A percentile compares a stretch with the other conserved stretches of the same genome.
phyloP scores from a whole-genome alignment of 2,329 filamentous ascomycete species.

The Xylaria sp. region DNA sequence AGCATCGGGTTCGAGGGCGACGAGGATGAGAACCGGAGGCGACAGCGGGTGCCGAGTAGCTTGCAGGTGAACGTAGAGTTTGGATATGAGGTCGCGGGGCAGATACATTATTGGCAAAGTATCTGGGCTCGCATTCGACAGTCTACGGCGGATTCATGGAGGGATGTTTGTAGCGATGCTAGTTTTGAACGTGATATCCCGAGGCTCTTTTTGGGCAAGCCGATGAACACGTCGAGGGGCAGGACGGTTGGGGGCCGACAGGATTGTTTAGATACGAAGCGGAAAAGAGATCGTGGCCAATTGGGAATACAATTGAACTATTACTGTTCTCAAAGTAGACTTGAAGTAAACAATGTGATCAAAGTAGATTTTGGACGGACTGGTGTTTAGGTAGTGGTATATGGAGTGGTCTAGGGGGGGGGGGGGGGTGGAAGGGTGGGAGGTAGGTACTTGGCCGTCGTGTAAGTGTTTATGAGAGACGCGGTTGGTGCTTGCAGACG shows the following conservation, averaged over 20 bases:
- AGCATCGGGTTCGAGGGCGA: conserved; percentile 92
- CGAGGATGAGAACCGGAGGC: conserved; percentile 87
- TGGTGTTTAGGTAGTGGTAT: conserved; percentile 10
- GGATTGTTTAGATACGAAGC: neutral
- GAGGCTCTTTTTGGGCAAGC: neutral
- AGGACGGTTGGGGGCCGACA: neutral
- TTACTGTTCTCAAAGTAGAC: conserved; percentile 26
- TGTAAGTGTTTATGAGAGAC: conserved; percentile 34
- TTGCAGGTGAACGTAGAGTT: conserved; percentile 89
- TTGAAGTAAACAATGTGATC: conserved; percentile 17
- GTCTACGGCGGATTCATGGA: conserved; percentile 43
- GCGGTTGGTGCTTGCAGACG: conserved; percentile 30
- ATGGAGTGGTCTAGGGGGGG: conserved; percentile 3
- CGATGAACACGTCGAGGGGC: conserved; percentile 3
- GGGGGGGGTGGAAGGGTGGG: neutral
- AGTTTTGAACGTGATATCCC: neutral
- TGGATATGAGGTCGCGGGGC: conserved; percentile 84
- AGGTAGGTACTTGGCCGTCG: conserved; percentile 23
- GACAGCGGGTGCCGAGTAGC: conserved; percentile 87
- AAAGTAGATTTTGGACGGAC: conserved; percentile 1
- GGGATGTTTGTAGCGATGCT: neutral
- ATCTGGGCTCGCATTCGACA: conserved; percentile 43
- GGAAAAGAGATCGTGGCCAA: conserved; percentile 14
- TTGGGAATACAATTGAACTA: conserved; percentile 18
- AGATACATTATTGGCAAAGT: conserved; percentile 77